phyloP scores from a whole-genome alignment of 2,329 filamentous ascomycete species.

The Epichloe hybrida region DNA sequence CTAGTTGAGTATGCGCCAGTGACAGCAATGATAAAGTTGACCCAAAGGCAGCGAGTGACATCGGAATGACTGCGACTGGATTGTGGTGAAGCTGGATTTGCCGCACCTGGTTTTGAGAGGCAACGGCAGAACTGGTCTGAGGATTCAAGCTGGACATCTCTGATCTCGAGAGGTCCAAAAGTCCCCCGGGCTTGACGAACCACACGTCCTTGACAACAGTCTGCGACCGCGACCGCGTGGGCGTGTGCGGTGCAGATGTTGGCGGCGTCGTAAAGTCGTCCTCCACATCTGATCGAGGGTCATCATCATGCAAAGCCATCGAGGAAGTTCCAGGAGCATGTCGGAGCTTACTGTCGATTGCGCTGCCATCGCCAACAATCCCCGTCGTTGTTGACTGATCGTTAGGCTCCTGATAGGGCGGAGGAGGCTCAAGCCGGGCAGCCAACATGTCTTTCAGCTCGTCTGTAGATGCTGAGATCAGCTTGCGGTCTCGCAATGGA shows the following conservation, averaged over 20 bases:
- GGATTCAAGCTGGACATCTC: slow-evolving; percentile 47
- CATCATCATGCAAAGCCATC: slow-evolving; percentile 23
- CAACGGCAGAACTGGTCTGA: slow-evolving; percentile 41
- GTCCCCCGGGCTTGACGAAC: slow-evolving; percentile 45
- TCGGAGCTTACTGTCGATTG: slow-evolving; percentile 14
- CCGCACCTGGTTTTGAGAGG: slow-evolving; percentile 35
- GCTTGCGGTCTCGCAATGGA: slow-evolving; percentile 77
- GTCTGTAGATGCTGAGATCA: slow-evolving; percentile 64
- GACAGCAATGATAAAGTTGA: slow-evolving; percentile 58
- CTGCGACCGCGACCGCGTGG: slow-evolving; percentile 33
- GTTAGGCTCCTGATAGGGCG: slow-evolving; percentile 23
- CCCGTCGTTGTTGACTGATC: slow-evolving; percentile 10
- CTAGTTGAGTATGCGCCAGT: slow-evolving; percentile 61
- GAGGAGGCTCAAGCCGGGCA: slow-evolving; percentile 48
- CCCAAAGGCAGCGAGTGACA: slow-evolving; percentile 57
- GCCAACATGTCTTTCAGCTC: slow-evolving; percentile 66
- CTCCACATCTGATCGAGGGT: slow-evolving; percentile 37
- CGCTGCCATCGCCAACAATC: slow-evolving; percentile 17
- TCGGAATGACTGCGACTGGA: slow-evolving; percentile 54
- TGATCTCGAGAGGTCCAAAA: slow-evolving; percentile 58
- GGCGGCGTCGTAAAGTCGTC: slow-evolving; percentile 43
- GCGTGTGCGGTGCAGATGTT: slow-evolving; percentile 38
- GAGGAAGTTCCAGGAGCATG: background rate
- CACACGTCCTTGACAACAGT: slow-evolving; percentile 34
- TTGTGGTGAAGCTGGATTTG: slow-evolving; percentile 67